Percentiles rank a stretch among this genome's conserved stretches.
These are phyloP conservation scores for Aegilops longissima DNA, from an alignment of 176 grass and related monocot genomes.

Conservation along the genomic window DNA sequence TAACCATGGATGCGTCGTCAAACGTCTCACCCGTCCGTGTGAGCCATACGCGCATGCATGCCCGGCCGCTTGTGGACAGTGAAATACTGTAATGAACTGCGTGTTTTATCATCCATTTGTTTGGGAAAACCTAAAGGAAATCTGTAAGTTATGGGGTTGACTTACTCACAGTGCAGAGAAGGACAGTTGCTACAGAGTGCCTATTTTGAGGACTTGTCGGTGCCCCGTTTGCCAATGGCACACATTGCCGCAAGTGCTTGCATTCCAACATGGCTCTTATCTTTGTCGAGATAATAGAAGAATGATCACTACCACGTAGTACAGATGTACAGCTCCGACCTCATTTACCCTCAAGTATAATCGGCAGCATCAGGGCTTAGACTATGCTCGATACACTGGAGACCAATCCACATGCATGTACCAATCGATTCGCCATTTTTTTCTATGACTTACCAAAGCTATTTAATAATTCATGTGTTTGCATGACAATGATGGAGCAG, in stretches of 20 bases:
- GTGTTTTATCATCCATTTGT: neutral
- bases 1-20: too few relatives aligned
- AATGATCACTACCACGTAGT: too few relatives aligned
- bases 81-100: neutral
- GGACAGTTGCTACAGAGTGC: too few relatives aligned
- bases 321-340: too few relatives aligned
- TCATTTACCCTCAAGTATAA: too few relatives aligned
- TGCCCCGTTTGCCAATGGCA: too few relatives aligned
- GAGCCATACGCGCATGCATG: neutral
- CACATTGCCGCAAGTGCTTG: too few relatives aligned
- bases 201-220: too few relatives aligned
- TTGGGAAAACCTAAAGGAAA: neutral
- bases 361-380: neutral
- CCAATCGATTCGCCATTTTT: neutral
- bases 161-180: too few relatives aligned
- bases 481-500: neutral
- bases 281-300: too few relatives aligned
- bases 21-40: neutral
- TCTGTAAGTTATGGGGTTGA: too few relatives aligned
- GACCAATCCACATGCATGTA: neutral
- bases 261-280: too few relatives aligned
- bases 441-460: neutral
- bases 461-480: neutral
- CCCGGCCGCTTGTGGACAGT: neutral
- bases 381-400: neutral